Conservation (phyloP, 176 grass and related monocot species). For the Raddia guianensis region DNA sequence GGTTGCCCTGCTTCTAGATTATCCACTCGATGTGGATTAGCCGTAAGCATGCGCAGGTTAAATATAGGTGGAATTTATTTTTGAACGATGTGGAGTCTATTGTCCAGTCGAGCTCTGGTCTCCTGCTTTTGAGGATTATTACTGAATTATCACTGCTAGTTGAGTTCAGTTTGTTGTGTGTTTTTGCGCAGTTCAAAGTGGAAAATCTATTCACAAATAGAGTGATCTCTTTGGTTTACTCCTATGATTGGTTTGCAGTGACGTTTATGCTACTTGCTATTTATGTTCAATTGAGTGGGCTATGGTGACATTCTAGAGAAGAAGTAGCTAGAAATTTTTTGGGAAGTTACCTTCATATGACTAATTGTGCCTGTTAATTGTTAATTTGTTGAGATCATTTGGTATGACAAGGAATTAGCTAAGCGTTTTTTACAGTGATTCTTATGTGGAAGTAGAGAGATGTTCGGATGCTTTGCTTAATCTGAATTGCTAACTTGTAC, state of each 20-base stretch:
- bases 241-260: background rate
- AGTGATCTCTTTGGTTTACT: background rate
- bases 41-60: background rate
- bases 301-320: background rate
- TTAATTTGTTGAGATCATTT: background rate
- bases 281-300: background rate
- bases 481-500: background rate
- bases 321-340: too few species aligned
- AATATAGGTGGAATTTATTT: background rate
- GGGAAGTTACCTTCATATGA: background rate
- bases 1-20: background rate
- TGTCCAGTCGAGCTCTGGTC: background rate
- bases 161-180: background rate
- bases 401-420: too few species aligned
- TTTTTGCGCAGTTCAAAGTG: background rate
- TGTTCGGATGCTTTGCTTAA: background rate
- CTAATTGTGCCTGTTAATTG: background rate
- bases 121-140: background rate
- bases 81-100: background rate
- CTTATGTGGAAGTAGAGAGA: background rate
- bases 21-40: too few species aligned
- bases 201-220: background rate
- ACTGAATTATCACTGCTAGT: background rate
- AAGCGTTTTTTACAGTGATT: background rate
- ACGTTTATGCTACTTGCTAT: background rate